Percentiles rank a stretch among this genome's conserved stretches.
phyloP scores from a whole-genome alignment of 441 rosid species.

The Gossypium gossypioides region DNA sequence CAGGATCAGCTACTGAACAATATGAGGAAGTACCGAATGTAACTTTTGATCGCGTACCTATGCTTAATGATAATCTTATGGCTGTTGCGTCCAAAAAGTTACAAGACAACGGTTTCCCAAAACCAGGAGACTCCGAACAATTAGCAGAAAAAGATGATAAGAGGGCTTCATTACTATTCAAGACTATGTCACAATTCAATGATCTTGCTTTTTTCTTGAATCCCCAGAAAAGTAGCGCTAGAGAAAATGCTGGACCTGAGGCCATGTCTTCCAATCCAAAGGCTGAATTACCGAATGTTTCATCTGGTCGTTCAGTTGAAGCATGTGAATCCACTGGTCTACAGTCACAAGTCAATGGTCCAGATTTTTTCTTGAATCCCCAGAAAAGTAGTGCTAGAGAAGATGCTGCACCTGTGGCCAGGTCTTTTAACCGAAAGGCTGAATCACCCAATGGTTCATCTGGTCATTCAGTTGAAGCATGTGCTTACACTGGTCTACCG shows the following conservation, averaged over 20 bases:
- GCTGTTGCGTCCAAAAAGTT: constrained; percentile 24
- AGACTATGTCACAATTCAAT: constrained; percentile 62
- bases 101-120: constrained; percentile 17
- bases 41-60: constrained; percentile 25
- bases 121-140: constrained; percentile 25
- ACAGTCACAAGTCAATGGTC: constrained; percentile 60
- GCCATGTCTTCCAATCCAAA: constrained; percentile 17
- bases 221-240: constrained; percentile 44
- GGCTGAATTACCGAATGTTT: constrained; percentile 26
- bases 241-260: constrained; percentile 26
- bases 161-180: constrained; percentile 43
- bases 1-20: constrained; percentile 27
- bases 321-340: constrained; percentile 19
- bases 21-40: constrained; percentile 32
- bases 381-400: constrained; percentile 34
- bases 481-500: constrained; percentile 20
- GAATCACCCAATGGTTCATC: constrained; percentile 25
- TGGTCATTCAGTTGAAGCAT: constrained; percentile 17
- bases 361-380: constrained; percentile 79
- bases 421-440: constrained; percentile 18
- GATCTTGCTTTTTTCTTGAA: constrained; percentile 86
- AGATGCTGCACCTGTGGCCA: constrained; percentile 24
- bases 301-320: constrained; percentile 19
- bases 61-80: constrained; percentile 20
- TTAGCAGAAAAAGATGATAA: constrained; percentile 29